Conservation (phyloP, 2,329 filamentous ascomycete species). For the Coniochaeta prunicola region DNA sequence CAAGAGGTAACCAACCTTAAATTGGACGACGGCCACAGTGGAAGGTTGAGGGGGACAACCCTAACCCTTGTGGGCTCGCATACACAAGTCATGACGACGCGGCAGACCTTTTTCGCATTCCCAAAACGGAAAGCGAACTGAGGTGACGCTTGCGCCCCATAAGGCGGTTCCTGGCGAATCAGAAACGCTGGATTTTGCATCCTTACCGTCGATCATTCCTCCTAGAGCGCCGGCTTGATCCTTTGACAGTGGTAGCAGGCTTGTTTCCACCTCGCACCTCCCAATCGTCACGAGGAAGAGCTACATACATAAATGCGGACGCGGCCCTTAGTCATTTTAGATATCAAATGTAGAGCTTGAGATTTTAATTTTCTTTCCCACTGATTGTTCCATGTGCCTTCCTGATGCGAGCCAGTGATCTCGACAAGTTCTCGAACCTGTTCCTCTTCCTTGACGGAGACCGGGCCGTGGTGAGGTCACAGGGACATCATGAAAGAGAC, state of each 20-base stretch:
- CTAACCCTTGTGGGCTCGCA: background rate
- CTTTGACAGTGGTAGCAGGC: too few species aligned
- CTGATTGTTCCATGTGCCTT: background rate
- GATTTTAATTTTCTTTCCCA: background rate
- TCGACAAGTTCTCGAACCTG: background rate
- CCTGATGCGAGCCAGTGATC: background rate
- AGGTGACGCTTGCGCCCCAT: background rate
- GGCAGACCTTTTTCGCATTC: background rate
- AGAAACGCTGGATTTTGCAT: background rate
- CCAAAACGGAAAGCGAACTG: background rate
- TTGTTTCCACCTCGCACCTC: too few species aligned
- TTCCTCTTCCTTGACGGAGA: constrained; percentile 1
- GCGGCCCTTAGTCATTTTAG: background rate
- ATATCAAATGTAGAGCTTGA: background rate
- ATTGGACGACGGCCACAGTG: too few species aligned
- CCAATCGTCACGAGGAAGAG: too few species aligned
- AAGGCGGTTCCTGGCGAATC: background rate
- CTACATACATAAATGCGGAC: background rate
- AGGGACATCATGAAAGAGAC: background rate
- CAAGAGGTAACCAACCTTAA: too few species aligned
- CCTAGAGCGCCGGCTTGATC: background rate
- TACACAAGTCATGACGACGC: background rate
- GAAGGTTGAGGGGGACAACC: background rate
- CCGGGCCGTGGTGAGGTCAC: background rate
- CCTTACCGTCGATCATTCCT: background rate